Percentiles rank a stretch among this genome's conserved stretches.
phyloP scores from a whole-genome alignment of 2,329 filamentous ascomycete genomes.

The Colletotrichum lindemuthianum region DNA sequence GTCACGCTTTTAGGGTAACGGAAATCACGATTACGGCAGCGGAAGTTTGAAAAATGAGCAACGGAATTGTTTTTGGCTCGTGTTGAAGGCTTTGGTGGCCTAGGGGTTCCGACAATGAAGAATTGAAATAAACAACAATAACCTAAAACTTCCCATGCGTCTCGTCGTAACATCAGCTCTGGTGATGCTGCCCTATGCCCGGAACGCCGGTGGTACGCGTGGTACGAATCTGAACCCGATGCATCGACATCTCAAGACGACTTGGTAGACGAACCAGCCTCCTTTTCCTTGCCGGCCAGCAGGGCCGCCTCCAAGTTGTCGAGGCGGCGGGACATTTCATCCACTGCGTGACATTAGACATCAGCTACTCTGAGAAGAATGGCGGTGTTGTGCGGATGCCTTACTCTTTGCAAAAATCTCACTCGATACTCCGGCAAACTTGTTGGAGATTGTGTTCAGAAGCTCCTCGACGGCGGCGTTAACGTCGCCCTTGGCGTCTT shows the following conservation, averaged over 20 bases:
- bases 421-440: slow-evolving; percentile 84
- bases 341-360: slow-evolving; percentile 69
- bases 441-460: slow-evolving; percentile 83
- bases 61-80: slow-evolving; percentile 9
- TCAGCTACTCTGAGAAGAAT: too few relatives aligned
- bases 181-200: slow-evolving; percentile 6
- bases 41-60: slow-evolving; percentile 22
- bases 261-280: slow-evolving; percentile 48
- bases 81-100: slow-evolving; percentile 29
- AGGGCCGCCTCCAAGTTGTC: slow-evolving; percentile 85
- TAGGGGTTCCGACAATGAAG: slow-evolving; percentile 16
- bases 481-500: slow-evolving; percentile 68
- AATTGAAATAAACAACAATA: slow-evolving; percentile 20
- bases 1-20: slow-evolving; percentile 6
- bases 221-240: background rate
- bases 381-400: slow-evolving; percentile 43
- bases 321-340: slow-evolving; percentile 88
- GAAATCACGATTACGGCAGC: slow-evolving; percentile 4
- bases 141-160: slow-evolving; percentile 12
- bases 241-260: slow-evolving; percentile 39
- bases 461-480: slow-evolving; percentile 86
- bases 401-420: slow-evolving; percentile 91
- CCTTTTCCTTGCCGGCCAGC: slow-evolving; percentile 63
- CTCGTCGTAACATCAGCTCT: slow-evolving; percentile 9
- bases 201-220: slow-evolving; percentile 13